A percentile compares a stretch with the other conserved stretches of the same genome.
phyloP scores from a whole-genome alignment of 345 rosid species.

The Firmiana major region DNA sequence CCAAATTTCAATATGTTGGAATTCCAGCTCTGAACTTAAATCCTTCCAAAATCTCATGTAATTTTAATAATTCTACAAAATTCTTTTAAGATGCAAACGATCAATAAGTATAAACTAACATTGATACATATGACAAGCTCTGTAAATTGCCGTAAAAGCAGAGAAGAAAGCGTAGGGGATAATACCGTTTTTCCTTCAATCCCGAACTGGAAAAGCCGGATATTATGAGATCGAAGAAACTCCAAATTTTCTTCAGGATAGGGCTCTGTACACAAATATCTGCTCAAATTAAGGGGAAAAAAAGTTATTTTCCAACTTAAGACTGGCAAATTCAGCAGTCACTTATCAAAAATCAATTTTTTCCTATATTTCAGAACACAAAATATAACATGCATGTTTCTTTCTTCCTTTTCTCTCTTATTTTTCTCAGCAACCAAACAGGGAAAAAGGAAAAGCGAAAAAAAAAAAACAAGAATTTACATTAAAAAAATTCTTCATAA shows the following conservation, averaged over 20 bases:
- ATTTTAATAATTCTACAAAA: not conserved
- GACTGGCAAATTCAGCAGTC: not conserved
- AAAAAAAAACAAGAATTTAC: not conserved
- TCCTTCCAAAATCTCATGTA: not conserved
- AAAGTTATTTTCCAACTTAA: not conserved
- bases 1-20: not conserved
- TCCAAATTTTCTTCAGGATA: slow-evolving; percentile 68
- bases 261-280: slow-evolving; percentile 79
- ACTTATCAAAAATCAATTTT: not conserved
- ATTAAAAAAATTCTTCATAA: not conserved
- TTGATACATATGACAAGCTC: not conserved
- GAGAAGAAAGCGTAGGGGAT: not conserved
- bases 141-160: not conserved
- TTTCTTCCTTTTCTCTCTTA: not conserved
- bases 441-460: not conserved
- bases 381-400: not conserved
- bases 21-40: not conserved
- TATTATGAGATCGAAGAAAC: slow-evolving; percentile 49
- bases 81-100: not conserved
- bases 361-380: not conserved
- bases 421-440: slow-evolving; percentile 8
- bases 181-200: slow-evolving; percentile 79
- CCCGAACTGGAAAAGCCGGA: slow-evolving; percentile 69
- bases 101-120: not conserved
- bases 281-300: slow-evolving; percentile 25